phyloP scores from a whole-genome alignment of 2,329 filamentous ascomycete species.

The Stylonectria norvegica region DNA sequence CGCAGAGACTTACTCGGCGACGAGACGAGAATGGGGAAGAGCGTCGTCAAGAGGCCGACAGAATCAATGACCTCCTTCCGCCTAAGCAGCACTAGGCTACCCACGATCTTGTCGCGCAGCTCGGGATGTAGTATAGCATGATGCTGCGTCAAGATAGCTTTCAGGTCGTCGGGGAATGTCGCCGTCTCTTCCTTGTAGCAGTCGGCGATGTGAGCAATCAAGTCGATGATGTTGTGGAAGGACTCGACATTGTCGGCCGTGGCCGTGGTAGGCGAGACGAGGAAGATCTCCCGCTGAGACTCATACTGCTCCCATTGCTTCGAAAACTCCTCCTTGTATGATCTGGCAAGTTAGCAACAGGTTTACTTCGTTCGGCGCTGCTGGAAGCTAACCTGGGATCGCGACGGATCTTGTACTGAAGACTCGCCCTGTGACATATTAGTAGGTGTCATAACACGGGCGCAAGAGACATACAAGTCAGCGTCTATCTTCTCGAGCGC shows the following conservation, averaged over 20 bases:
- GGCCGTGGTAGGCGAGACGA: constrained; percentile 74
- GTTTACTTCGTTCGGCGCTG: constrained; percentile 2
- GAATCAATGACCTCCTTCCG: constrained; percentile 94
- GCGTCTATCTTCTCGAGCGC: constrained; percentile 95
- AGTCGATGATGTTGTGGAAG: constrained; percentile 87
- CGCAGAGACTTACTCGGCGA: constrained; percentile 89
- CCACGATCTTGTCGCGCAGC: constrained; percentile 89
- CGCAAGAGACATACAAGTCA: constrained; percentile 58
- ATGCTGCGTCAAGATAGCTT: constrained; percentile 74
- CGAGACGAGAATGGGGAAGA: constrained; percentile 92
- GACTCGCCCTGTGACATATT: constrained; percentile 60
- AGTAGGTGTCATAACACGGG: constrained; percentile 14
- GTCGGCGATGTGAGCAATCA: constrained; percentile 89
- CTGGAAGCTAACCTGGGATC: constrained; percentile 65
- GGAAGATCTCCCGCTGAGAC: constrained; percentile 85
- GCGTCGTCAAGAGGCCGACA: constrained; percentile 73
- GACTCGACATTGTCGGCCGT: constrained; percentile 76
- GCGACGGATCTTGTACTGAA: constrained; percentile 87
- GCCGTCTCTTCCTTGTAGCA: constrained; percentile 82
- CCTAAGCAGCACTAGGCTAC: constrained; percentile 78
- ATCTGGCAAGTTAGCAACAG: constrained; percentile 45
- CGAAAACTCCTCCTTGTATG: constrained; percentile 85
- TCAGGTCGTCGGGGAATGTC: constrained; percentile 75
- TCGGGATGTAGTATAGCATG: constrained; percentile 81
- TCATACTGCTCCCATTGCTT: constrained; percentile 91